phyloP scores from a whole-genome alignment of 768 basidiomycete genomes.

The Paxillus ammoniavirescens region DNA sequence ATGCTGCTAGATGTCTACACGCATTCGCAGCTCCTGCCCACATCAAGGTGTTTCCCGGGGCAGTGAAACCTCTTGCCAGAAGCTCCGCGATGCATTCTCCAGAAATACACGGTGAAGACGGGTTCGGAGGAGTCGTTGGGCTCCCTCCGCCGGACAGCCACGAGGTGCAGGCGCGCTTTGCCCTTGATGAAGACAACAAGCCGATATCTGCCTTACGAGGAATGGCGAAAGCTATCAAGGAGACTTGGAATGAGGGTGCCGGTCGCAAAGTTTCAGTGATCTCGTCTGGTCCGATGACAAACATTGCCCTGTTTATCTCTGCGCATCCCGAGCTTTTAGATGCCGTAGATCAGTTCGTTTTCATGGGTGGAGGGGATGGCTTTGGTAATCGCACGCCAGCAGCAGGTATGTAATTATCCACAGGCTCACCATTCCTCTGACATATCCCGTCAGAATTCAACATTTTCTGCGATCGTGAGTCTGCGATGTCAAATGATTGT shows the following conservation, averaged over 20 bases:
- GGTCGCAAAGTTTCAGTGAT: conserved; percentile 67
- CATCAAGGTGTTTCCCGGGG: conserved; percentile 68
- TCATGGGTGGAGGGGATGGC: conserved; percentile 92
- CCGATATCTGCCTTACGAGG: conserved; percentile 62
- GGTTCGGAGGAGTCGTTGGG: conserved; percentile 82
- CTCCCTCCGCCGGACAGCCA: conserved; percentile 52
- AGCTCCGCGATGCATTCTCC: conserved; percentile 56
- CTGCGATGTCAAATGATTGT: neutral
- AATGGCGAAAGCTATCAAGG: conserved; percentile 54
- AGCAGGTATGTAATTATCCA: conserved; percentile 45
- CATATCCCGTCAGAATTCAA: conserved; percentile 61
- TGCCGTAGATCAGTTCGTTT: conserved; percentile 49
- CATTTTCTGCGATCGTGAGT: conserved; percentile 77
- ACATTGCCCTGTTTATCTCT: conserved; percentile 65
- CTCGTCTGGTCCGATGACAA: conserved; percentile 85
- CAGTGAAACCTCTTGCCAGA: conserved; percentile 65
- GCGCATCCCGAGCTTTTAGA: conserved; percentile 54
- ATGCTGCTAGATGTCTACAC: conserved; percentile 74
- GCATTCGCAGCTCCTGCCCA: conserved; percentile 65
- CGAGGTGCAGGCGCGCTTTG: conserved; percentile 50
- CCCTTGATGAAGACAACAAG: conserved; percentile 40
- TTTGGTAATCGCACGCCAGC: conserved; percentile 77
- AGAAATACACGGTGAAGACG: conserved; percentile 81
- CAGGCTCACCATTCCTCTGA: neutral
- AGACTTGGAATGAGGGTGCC: conserved; percentile 54